Evolutionary conservation across 2,329 filamentous ascomycete species (phyloP), one percentile per base, ranked within the genome.

Genomic region (Aspergillus unguis): DNA sequence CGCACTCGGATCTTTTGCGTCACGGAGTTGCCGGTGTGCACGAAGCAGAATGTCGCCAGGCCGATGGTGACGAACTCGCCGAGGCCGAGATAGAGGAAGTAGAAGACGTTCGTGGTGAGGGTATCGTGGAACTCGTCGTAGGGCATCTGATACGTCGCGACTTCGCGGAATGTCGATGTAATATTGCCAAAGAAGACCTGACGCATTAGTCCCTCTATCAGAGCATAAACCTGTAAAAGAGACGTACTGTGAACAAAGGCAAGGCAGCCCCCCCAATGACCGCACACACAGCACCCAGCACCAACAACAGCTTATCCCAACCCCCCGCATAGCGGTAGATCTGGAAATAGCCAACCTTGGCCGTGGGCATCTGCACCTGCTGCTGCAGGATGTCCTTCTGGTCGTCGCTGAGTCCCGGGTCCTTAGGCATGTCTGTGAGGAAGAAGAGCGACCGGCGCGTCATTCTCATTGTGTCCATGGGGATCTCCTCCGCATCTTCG

Each of bases 11-110:
- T 87, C 74, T 88, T 88, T 56, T 82, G 81, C 54, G 84, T 84
- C 64, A 91, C 85, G 64, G 89, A 85, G 69, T 91, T 88, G 50
- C 88, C 88, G 0, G 84, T 85, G 64, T 90, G 95, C 62, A 96
- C 94, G 73, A 94, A 96, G 36, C 88, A 88, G 11, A 94, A 85
- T 0, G 90, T 96, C 6, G 83, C 80, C 47, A 94, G 75, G 70
- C 92, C 92, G 40, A 85, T 80, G 6, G 84, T 83, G 29, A 88
- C 69, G 59, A 92, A 94, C 66, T 90, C 86, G 58, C 79, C 89
- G 54, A 94, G 82, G 36, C 81, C 89, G 32, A 95, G 80, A 67
- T 95, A 95, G 37, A 95, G 75, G 59, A 94, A 92, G 72, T 94
- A 94, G 37, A 92, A 73, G 11, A 90, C 86, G 61, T 85, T 80